Evolutionary conservation across 768 basidiomycete genomes (phyloP).

Genomic region (Boletus edulis): DNA sequence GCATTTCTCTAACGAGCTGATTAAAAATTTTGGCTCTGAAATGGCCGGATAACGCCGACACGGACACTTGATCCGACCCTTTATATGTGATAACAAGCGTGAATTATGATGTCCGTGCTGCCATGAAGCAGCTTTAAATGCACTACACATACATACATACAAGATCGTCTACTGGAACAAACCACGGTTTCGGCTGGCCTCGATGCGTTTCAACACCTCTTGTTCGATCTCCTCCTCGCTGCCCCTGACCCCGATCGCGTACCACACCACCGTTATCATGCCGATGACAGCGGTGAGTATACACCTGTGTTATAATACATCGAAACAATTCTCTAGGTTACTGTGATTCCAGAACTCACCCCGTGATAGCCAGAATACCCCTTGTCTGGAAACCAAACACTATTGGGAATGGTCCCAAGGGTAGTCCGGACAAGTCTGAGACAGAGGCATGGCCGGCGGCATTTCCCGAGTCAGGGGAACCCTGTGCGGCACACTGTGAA

Average conservation of each 20-base stretch:
- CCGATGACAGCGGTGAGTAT: conserved; percentile 83
- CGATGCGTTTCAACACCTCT: conserved; percentile 56
- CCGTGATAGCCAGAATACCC: conserved; percentile 76
- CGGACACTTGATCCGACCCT: no score
- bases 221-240: conserved; percentile 81
- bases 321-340: neutral
- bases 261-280: conserved; percentile 83
- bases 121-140: no score
- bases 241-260: conserved; percentile 68
- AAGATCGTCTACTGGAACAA: conserved; percentile 14
- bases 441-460: conserved; percentile 76
- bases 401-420: conserved; percentile 71
- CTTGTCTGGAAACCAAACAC: conserved; percentile 67
- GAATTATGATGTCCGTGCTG: no score
- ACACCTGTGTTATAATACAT: conserved; percentile 46
- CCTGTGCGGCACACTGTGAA: conserved; percentile 71
- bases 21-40: conserved; percentile 12
- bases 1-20: conserved; percentile 24
- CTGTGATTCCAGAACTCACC: conserved; percentile 36
- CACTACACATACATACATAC: no score
- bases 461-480: conserved; percentile 69
- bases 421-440: conserved; percentile 66
- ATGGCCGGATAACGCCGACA: conserved; percentile 24
- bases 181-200: conserved; percentile 52
- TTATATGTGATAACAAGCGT: no score